These are phyloP conservation scores for Zygosaccharomyces rouxii DNA, from an alignment of 805 yeast species.

Conservation along the genomic window DNA sequence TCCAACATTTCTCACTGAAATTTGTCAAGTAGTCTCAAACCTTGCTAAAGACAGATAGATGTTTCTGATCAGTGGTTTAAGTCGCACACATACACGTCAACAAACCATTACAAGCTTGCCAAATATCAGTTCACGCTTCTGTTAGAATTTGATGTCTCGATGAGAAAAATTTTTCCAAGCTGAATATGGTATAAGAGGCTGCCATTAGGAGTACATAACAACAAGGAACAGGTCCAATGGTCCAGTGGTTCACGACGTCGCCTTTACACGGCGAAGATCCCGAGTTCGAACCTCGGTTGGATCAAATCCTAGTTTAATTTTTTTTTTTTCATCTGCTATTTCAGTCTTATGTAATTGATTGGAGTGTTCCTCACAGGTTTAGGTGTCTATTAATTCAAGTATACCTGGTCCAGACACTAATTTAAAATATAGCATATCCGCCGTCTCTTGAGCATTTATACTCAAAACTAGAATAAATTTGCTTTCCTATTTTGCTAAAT, in stretches of 20 bases:
- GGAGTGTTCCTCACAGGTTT: too few species aligned
- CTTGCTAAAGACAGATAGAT: not conserved
- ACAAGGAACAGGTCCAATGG: slow-evolving; percentile 34
- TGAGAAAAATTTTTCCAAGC: slow-evolving; percentile 10
- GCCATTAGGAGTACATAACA: too few species aligned
- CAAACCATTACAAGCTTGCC: not conserved
- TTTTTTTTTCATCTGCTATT: slow-evolving; percentile 4
- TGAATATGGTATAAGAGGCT: not conserved
- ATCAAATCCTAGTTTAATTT: slow-evolving; percentile 23
- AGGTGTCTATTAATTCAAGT: too few species aligned
- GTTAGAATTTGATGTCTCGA: not conserved
- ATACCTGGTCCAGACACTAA: too few species aligned
- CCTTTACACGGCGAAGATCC: slow-evolving; percentile 42
- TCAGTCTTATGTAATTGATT: too few species aligned
- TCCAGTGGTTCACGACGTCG: slow-evolving; percentile 41
- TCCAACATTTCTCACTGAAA: slow-evolving; percentile 68
- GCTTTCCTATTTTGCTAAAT: too few species aligned
- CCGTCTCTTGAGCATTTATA: too few species aligned
- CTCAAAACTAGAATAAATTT: too few species aligned
- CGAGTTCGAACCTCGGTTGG: slow-evolving; percentile 40
- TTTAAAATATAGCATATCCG: too few species aligned
- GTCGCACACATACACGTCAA: slow-evolving; percentile 2
- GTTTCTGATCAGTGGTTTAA: not conserved
- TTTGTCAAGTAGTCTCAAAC: not conserved
- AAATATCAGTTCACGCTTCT: not conserved